Percentiles rank a stretch among this genome's conserved stretches.
These are phyloP conservation scores for Macrolepiota albuminosa DNA, from an alignment of 768 basidiomycete genomes.

Conservation along the genomic window DNA sequence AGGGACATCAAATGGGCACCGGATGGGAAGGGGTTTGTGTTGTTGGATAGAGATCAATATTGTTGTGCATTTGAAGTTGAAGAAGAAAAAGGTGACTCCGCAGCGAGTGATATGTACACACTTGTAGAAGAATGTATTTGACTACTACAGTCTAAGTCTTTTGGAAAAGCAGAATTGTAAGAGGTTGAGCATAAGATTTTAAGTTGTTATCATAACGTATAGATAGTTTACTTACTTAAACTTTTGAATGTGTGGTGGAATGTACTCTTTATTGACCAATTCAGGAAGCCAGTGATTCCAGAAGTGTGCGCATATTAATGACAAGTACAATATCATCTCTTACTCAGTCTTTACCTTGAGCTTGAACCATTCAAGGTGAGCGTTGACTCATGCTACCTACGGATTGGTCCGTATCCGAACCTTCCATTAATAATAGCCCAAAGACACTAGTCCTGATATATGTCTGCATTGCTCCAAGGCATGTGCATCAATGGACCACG, in stretches of 20 bases:
- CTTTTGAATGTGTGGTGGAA: neutral
- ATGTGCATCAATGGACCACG: conserved; percentile 6
- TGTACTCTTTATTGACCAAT: neutral
- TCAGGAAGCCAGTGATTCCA: neutral
- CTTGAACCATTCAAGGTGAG: neutral
- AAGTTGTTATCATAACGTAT: neutral
- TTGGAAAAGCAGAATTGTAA: neutral
- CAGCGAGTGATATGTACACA: neutral
- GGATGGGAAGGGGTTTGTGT: conserved; percentile 76
- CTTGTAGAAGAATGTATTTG: neutral
- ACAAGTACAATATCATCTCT: neutral
- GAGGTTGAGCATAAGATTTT: neutral
- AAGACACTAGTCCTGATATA: neutral
- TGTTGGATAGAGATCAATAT: conserved; percentile 75
- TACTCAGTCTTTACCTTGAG: neutral
- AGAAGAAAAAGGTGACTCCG: conserved; percentile 25
- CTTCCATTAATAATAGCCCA: neutral
- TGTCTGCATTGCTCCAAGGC: neutral
- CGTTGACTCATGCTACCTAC: neutral
- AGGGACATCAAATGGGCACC: conserved; percentile 75
- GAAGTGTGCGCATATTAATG: neutral
- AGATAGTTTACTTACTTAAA: neutral
- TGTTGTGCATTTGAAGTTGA: conserved; percentile 84
- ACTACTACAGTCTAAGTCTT: neutral
- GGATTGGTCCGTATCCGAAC: neutral